A percentile compares a stretch with the other conserved stretches of the same genome.
Evolutionary conservation across 257 asterid species (phyloP).

Genomic region (Verbena officinalis): DNA sequence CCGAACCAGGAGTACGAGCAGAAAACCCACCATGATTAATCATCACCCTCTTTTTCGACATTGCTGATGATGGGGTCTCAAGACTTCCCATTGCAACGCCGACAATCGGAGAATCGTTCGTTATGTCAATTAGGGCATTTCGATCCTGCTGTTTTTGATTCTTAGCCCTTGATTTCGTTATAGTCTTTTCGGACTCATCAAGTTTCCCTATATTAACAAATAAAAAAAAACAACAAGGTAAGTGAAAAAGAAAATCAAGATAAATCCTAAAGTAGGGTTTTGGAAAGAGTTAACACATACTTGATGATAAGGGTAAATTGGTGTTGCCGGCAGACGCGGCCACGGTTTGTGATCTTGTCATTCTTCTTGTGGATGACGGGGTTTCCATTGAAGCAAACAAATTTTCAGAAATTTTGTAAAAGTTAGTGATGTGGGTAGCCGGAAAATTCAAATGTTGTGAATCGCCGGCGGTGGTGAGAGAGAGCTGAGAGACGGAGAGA

Average conservation of each 20-base stretch:
- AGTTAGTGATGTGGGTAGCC: background rate
- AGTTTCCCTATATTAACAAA: conserved; percentile 50
- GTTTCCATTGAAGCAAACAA: conserved; percentile 60
- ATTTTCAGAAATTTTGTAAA: background rate
- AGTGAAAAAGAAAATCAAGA: background rate
- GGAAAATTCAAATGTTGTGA: background rate
- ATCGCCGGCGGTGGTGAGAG: conserved; percentile 13
- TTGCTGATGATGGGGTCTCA: conserved; percentile 79
- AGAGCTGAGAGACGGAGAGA: background rate
- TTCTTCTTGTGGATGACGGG: conserved; percentile 76
- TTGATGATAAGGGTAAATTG: conserved; percentile 35
- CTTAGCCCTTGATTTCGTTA: conserved; percentile 44
- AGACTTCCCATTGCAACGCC: conserved; percentile 78
- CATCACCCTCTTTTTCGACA: conserved; percentile 60
- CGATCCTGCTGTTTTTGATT: conserved; percentile 55
- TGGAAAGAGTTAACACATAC: conserved; percentile 20
- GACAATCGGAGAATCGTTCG: conserved; percentile 95
- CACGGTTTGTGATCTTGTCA: conserved; percentile 71
- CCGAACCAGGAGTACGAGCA: conserved; percentile 73
- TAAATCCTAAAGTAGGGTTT: background rate
- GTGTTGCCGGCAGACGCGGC: conserved; percentile 43
- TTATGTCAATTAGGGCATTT: conserved; percentile 74
- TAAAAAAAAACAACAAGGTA: conserved; percentile 1
- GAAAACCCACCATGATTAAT: background rate
- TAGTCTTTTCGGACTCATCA: conserved; percentile 52